Evolutionary conservation across 768 basidiomycete genomes (phyloP).

Genomic region (Sporobolomyces roseus): DNA sequence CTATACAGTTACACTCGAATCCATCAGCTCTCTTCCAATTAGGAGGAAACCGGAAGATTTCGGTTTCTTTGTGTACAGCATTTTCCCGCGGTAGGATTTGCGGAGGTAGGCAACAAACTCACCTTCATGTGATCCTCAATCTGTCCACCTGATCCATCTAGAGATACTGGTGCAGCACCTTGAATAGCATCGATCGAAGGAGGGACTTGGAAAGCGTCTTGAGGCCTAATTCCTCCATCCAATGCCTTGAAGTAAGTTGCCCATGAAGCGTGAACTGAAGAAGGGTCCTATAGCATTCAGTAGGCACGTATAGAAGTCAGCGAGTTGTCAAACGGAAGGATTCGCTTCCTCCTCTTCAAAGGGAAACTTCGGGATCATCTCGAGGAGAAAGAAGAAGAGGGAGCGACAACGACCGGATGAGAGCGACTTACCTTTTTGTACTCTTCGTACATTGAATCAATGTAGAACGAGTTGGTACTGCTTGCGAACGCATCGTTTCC

Average conservation of each 20-base stretch:
- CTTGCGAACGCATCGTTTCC: conserved; percentile 8
- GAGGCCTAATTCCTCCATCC: conserved; percentile 71
- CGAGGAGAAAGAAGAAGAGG: neutral
- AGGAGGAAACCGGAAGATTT: too few relatives aligned
- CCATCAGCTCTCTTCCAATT: too few relatives aligned
- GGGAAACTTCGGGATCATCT: conserved; percentile 1
- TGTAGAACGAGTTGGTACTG: conserved; percentile 23
- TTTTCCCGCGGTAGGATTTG: too few relatives aligned
- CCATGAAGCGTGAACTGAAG: conserved; percentile 91
- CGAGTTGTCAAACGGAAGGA: too few relatives aligned
- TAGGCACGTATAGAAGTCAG: too few relatives aligned
- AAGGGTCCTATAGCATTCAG: conserved; percentile 56
- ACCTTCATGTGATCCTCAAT: conserved; percentile 94
- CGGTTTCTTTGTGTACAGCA: neutral
- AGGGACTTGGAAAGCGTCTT: conserved; percentile 78
- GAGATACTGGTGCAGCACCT: conserved; percentile 51
- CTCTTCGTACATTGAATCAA: conserved; percentile 23
- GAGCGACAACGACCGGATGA: conserved; percentile 9
- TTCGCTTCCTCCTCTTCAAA: neutral
- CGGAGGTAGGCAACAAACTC: too few relatives aligned
- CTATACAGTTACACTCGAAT: conserved; percentile 52
- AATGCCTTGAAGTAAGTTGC: conserved; percentile 87
- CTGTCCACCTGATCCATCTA: conserved; percentile 73
- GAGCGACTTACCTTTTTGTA: conserved; percentile 51
- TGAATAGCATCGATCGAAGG: conserved; percentile 57